phyloP scores from a whole-genome alignment of 257 asterid species.

The Solanum pimpinellifolium region DNA sequence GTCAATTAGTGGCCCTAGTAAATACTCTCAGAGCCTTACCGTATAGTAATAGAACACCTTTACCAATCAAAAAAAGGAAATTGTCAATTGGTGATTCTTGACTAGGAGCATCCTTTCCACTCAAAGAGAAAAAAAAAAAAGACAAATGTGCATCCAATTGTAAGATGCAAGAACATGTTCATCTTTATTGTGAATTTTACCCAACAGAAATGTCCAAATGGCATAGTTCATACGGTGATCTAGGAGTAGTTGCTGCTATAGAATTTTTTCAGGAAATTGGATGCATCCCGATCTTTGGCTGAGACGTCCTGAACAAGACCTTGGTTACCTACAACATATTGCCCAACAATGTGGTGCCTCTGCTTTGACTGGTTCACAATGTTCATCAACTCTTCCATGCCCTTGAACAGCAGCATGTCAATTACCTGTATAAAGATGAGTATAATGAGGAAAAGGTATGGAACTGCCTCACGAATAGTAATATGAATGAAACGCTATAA shows the following conservation, averaged over 20 bases:
- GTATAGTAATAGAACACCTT: background rate
- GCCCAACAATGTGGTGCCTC: conserved; percentile 89
- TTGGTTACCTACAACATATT: conserved; percentile 47
- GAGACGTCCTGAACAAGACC: conserved; percentile 32
- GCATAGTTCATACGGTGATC: background rate
- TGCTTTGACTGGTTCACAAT: conserved; percentile 85
- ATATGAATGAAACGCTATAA: background rate
- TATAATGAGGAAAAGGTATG: background rate
- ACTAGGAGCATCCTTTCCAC: background rate
- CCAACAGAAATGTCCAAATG: background rate
- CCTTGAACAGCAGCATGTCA: conserved; percentile 88
- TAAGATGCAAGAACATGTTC: background rate
- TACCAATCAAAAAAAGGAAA: background rate
- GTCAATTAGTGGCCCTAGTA: background rate
- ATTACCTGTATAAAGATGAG: conserved; percentile 42
- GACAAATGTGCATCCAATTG: background rate
- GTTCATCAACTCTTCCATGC: conserved; percentile 62
- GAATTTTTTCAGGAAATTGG: conserved; percentile 62
- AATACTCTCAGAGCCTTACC: background rate
- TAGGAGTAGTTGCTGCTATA: conserved; percentile 57
- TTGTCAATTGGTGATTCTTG: background rate
- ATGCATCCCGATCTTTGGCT: conserved; percentile 38
- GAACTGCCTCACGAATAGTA: background rate
- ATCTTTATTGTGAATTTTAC: background rate
- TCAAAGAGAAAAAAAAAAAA: background rate